Base-by-base conservation (phyloP, 805 yeast genomes). In the Blastobotrys robertii region DNA sequence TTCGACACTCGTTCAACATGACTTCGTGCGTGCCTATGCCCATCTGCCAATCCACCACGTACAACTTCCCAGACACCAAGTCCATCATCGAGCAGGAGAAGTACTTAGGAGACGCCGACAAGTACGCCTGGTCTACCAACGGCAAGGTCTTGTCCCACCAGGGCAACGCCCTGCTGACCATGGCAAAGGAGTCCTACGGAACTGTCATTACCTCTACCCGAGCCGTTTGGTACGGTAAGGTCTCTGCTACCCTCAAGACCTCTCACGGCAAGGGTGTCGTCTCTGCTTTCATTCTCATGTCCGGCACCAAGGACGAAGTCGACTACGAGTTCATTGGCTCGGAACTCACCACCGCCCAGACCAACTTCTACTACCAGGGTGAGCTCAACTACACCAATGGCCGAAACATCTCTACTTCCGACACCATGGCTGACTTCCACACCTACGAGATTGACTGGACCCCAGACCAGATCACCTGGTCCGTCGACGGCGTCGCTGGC, bases 1-100 rank as follows among this genome's bases (percentile, higher is more conserved):
- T 88, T 34, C 66, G 77, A 47, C 77, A 55, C 57, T 84, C 94
- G 3, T 77, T 62, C 66, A 73, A 72, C 51, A 53, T 73, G 41
- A 64, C 75, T 7, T 77, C 95, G 1, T 88, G 97, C 64, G 76
- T 85, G 77, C 87, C 96, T 4, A 73, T 76, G 74, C 95, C 97
- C 8, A 68, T 78, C 3, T 85, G 94, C 72, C 60, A 69, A 53
- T 58, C 72, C 47, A 41, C 44, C 25, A 49, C 46, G 34, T 50
- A 43, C 44, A 50, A 49, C 6, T 63, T 64, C 50, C 38, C 46
- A 41, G 50, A 53, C 48, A 58, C 55, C 44, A 58, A 65, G 39
- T 56, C 59, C 32, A 48, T 74, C 43, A 51, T 54, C 4, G 44
- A 60, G 33, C 62, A 57, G 44, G 54, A 66, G 32, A 63, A 66